A percentile compares a stretch with the other conserved stretches of the same genome.
Conservation (phyloP, 2,329 filamentous ascomycete species). For the Stagonosporopsis cucurbitacearum region DNA sequence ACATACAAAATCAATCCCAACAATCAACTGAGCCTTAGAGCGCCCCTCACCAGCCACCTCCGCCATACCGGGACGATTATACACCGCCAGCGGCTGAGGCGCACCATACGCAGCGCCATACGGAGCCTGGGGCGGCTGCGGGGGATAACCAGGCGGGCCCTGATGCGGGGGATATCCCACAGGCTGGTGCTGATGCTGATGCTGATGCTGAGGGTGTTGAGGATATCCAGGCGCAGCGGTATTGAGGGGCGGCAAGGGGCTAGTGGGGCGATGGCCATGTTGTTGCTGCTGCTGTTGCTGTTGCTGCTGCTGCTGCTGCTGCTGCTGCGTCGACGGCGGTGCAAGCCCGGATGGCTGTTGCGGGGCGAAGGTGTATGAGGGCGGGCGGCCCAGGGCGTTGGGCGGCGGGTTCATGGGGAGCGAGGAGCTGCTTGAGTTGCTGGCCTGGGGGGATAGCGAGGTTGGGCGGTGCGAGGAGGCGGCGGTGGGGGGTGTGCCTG, state of each 20-base stretch:
- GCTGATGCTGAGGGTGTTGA: slow-evolving; percentile 50
- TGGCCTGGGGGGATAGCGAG: slow-evolving; percentile 49
- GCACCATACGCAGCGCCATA: slow-evolving; percentile 42
- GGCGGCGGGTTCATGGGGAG: slow-evolving; percentile 62
- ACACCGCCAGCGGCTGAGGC: slow-evolving; percentile 34
- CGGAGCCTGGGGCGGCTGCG: slow-evolving; percentile 25
- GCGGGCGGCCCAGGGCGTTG: slow-evolving; percentile 65
- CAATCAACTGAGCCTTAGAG: slow-evolving; percentile 96
- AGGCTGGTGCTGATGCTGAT: slow-evolving; percentile 42
- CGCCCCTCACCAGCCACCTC: slow-evolving; percentile 89
- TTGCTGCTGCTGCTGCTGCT: slow-evolving; percentile 25
- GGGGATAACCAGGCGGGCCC: slow-evolving; percentile 46
- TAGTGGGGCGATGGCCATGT: slow-evolving; percentile 58
- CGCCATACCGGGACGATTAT: slow-evolving; percentile 46
- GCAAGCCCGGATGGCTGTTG: slow-evolving; percentile 47
- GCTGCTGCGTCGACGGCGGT: too few relatives aligned
- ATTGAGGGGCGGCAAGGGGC: slow-evolving; percentile 64
- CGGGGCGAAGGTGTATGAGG: slow-evolving; percentile 66
- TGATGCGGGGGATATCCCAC: slow-evolving; percentile 51
- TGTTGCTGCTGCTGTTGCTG: slow-evolving; percentile 32
- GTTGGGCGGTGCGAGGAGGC: slow-evolving; percentile 46
- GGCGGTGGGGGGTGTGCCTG: slow-evolving; percentile 48
- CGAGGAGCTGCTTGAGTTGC: slow-evolving; percentile 48
- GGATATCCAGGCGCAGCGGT: slow-evolving; percentile 56
- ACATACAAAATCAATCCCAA: slow-evolving; percentile 94